Base-by-base conservation (phyloP, 2,329 filamentous ascomycete genomes). In the Ophiostoma himal-ulmi region DNA sequence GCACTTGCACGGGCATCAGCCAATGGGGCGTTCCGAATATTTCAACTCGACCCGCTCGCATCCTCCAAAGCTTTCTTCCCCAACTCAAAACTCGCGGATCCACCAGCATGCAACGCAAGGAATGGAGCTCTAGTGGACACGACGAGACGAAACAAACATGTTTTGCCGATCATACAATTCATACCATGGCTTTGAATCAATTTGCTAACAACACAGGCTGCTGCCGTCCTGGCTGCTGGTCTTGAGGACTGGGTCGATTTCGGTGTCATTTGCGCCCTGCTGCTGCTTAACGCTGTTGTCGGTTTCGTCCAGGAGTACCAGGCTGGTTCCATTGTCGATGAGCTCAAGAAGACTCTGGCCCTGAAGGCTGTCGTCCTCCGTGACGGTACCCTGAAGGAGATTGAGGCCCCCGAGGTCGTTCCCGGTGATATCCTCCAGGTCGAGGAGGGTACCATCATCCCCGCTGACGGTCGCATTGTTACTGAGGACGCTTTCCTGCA, bases 161-260 rank as follows among this genome's bases (percentile, higher is more conserved):
- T 71, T 65, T 70, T 68, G 54, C 71, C 71, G 76, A 75, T 74
- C 72, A 54, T 1, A 39, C 62, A 65, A 65, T 62, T 5, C 7
- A 62, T 26, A 62, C 4, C 3, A 22, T 54, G 10, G 37, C 37
- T 17, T 44, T 44, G 44, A 52, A 52, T 30, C 30, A 30, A 30
- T 6, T 65, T 67, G 41, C 67, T 69, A 48, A 69, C 69, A 65
- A 36, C 11, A 34, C 30, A 89, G 87, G 85, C 88, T 80, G 91
- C 92, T 73, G 91, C 91, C 75, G 84, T 94, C 77, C 86, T 96
- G 71, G 92, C 93, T 78, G 91, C 90, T 73, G 91, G 91, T 88
- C 87, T 96, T 60, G 81, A 91, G 80, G 91, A 95, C 77, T 96
- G 93, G 93, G 91, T 96, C 74, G 93, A 96, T 83, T 94, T 96